Evolutionary conservation across 1,284 basidiomycete genomes (phyloP).

Genomic region (Anthracocystis setariae): DNA sequence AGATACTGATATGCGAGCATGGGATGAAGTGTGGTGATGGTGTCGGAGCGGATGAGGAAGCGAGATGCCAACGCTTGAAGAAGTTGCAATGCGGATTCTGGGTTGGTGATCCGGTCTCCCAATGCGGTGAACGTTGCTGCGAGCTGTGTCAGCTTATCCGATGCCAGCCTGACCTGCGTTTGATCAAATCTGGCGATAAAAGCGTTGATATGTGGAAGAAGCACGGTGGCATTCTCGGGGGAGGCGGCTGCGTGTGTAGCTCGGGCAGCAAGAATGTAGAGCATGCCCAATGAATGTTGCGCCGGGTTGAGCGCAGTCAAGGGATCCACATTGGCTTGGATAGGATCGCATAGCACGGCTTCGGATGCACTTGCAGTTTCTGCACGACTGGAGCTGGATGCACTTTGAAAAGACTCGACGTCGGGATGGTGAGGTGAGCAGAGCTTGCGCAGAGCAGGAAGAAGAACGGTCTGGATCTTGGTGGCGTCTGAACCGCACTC

Average conservation of each 20-base stretch:
- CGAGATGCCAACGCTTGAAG: conserved; percentile 25
- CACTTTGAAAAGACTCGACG: conserved; percentile 15
- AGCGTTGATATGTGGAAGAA: conserved; percentile 28
- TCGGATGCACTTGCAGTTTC: conserved; percentile 8
- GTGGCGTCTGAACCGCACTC: conserved; percentile 24
- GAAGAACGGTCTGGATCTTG: conserved; percentile 26
- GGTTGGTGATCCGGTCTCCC: conserved; percentile 19
- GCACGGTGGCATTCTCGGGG: conserved; percentile 8
- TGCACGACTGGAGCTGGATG: conserved; percentile 12
- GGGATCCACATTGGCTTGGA: conserved; percentile 38
- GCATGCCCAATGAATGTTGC: conserved; percentile 37
- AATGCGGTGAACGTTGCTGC: conserved; percentile 15
- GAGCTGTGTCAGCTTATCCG: conserved; percentile 36
- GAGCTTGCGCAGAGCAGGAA: conserved; percentile 41
- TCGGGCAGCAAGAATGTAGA: conserved; percentile 47
- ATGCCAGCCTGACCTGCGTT: conserved; percentile 26
- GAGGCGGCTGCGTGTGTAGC: conserved; percentile 13
- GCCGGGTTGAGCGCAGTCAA: conserved; percentile 43
- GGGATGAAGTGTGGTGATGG: conserved; percentile 47
- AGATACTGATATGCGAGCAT: conserved; percentile 55
- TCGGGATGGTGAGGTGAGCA: conserved; percentile 10
- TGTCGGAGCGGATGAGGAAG: conserved; percentile 29
- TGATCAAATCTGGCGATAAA: conserved; percentile 25
- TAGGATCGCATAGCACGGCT: conserved; percentile 19
- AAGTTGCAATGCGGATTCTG: conserved; percentile 26